Conservation (phyloP, 129 eudicot genomes). For the Artemisia tridentata region DNA sequence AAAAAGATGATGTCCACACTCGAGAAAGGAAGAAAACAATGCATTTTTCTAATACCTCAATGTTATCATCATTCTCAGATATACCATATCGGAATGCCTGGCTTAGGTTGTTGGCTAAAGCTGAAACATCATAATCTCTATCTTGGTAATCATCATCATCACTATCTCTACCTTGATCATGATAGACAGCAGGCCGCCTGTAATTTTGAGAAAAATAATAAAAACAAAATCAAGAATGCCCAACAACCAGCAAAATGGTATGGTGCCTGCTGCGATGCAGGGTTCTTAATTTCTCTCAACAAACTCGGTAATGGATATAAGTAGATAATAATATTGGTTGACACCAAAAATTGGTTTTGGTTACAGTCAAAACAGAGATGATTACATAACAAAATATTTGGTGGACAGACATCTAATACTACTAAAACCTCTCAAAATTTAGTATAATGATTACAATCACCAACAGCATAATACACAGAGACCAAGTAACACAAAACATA, state of each 20-base stretch:
- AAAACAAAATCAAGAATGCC: slow-evolving; percentile 3
- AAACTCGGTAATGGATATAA: not conserved
- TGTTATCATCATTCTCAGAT: slow-evolving; percentile 72
- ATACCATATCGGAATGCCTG: slow-evolving; percentile 88
- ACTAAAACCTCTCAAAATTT: not conserved
- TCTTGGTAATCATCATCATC: slow-evolving; percentile 97
- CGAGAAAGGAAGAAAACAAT: too few relatives aligned
- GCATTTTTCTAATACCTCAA: slow-evolving; percentile 74
- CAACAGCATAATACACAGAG: too few relatives aligned
- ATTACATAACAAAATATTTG: not conserved
- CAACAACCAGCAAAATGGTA: not conserved
- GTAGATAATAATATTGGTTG: too few relatives aligned
- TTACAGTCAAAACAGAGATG: too few relatives aligned
- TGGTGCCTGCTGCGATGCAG: not conserved
- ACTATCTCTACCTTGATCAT: slow-evolving; percentile 84
- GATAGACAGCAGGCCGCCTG: slow-evolving; percentile 90
- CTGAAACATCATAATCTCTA: slow-evolving; percentile 89
- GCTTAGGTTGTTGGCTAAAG: slow-evolving; percentile 81
- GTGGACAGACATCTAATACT: slow-evolving; percentile 1
- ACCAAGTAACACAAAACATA: too few relatives aligned
- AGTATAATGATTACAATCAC: not conserved
- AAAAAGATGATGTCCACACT: too few relatives aligned
- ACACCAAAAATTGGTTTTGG: too few relatives aligned
- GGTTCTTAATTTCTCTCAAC: not conserved
- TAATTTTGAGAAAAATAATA: slow-evolving; percentile 13